These are phyloP conservation scores for Beauveria rudraprayagi DNA, from an alignment of 2,329 filamentous ascomycete species.

Conservation along the genomic window DNA sequence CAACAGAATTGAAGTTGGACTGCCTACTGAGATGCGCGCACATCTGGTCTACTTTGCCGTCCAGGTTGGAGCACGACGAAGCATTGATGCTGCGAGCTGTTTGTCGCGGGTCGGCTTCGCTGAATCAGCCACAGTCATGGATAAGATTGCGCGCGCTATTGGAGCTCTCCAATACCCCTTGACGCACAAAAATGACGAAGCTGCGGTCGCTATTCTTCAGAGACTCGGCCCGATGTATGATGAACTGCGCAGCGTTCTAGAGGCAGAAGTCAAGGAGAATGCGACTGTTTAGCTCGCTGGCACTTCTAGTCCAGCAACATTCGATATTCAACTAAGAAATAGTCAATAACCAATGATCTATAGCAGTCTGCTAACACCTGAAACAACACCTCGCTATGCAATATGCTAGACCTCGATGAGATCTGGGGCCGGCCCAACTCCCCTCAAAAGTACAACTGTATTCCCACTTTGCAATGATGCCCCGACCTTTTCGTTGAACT, in stretches of 20 bases:
- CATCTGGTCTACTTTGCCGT: slow-evolving; percentile 14
- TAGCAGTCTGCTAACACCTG: not conserved
- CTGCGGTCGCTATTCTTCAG: slow-evolving; percentile 7
- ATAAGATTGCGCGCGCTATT: slow-evolving; percentile 12
- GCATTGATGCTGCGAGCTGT: slow-evolving; percentile 14
- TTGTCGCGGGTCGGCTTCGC: slow-evolving; percentile 11
- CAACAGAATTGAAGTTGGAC: slow-evolving; percentile 9
- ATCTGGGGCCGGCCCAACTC: slow-evolving; percentile 72
- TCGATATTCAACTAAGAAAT: not conserved
- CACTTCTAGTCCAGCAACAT: not conserved
- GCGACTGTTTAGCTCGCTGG: not conserved
- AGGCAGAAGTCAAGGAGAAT: not conserved
- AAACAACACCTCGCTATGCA: slow-evolving; percentile 4
- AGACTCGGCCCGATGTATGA: slow-evolving; percentile 14
- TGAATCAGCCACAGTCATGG: slow-evolving; percentile 8
- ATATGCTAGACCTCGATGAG: slow-evolving; percentile 49
- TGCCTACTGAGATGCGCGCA: not conserved
- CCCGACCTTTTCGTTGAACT: slow-evolving; percentile 82
- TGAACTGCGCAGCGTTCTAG: slow-evolving; percentile 7
- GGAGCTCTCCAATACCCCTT: slow-evolving; percentile 15
- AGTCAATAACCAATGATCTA: not conserved
- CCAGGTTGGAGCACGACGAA: slow-evolving; percentile 13
- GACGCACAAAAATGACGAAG: slow-evolving; percentile 7
- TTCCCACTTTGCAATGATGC: slow-evolving; percentile 69
- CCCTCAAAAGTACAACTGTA: slow-evolving; percentile 79